Conservation (phyloP, 169 alveolate genomes). For the Besnoitia besnoiti region DNA sequence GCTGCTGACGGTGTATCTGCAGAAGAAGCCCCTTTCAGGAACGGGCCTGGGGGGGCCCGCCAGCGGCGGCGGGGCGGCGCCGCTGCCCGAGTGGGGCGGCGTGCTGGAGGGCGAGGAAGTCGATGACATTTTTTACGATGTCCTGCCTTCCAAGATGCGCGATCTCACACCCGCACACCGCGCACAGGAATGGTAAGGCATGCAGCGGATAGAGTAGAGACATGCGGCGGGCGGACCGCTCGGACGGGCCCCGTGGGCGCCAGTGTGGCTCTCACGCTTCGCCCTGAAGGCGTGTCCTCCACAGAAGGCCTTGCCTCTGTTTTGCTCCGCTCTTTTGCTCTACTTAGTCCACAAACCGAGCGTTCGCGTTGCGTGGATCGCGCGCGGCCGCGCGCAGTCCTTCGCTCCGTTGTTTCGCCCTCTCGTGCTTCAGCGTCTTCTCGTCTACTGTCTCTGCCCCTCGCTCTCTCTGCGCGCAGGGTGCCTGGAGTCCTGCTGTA, state of each 20-base stretch:
- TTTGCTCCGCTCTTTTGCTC: background rate
- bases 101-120: slow-evolving; percentile 35
- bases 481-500: slow-evolving; percentile 16
- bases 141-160: background rate
- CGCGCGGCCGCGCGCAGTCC: too few relatives aligned
- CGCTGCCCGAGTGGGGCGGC: slow-evolving; percentile 34
- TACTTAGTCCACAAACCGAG: background rate
- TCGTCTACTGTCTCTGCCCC: too few relatives aligned
- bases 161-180: background rate
- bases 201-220: background rate
- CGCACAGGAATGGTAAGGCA: background rate
- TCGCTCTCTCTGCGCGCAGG: too few relatives aligned
- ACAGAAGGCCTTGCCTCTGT: background rate
- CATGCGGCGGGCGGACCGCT: slow-evolving; percentile 20
- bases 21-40: background rate
- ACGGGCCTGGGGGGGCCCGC: background rate
- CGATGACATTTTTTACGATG: slow-evolving; percentile 14
- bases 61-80: background rate
- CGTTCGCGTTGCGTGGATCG: too few relatives aligned
- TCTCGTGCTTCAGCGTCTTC: background rate
- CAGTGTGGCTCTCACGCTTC: background rate
- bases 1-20: slow-evolving; percentile 24
- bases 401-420: background rate
- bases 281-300: background rate
- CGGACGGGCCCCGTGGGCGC: slow-evolving; percentile 12